phyloP scores from a whole-genome alignment of 2,329 filamentous ascomycete species.

The Sordariomycetes sp. region DNA sequence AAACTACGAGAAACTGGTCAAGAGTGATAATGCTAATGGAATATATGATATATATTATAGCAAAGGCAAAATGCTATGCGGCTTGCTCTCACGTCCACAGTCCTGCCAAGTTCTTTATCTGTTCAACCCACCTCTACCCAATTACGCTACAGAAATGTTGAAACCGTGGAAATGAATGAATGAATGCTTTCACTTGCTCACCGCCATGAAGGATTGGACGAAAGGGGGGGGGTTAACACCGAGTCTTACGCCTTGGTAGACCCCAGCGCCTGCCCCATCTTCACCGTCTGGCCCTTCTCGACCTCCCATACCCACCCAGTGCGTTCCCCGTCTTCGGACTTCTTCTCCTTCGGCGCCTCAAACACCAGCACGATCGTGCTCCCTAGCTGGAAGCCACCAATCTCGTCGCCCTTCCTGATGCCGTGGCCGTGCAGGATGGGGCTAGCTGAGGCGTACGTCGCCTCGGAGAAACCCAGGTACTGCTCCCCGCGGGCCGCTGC shows the following conservation, averaged over 20 bases:
- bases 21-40: no score
- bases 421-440: constrained; percentile 72
- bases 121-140: not conserved
- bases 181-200: not conserved
- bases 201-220: not conserved
- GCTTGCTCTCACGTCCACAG: not conserved
- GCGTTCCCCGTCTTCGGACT: constrained; percentile 31
- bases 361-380: constrained; percentile 95
- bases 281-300: constrained; percentile 76
- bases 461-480: constrained; percentile 87
- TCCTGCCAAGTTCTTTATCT: not conserved
- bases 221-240: not conserved
- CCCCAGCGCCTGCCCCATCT: constrained; percentile 80
- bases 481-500: constrained; percentile 66
- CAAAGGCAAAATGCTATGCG: not conserved
- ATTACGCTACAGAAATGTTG: not conserved
- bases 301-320: constrained; percentile 80
- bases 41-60: not conserved
- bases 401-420: constrained; percentile 80
- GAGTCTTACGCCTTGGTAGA: not conserved
- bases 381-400: constrained; percentile 94
- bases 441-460: constrained; percentile 73
- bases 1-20: no score
- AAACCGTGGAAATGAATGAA: not conserved
- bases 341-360: constrained; percentile 57